These are phyloP conservation scores for Schizochytrium sp. DNA, from an alignment of 108 stramenopile genomes.

Conservation along the genomic window DNA sequence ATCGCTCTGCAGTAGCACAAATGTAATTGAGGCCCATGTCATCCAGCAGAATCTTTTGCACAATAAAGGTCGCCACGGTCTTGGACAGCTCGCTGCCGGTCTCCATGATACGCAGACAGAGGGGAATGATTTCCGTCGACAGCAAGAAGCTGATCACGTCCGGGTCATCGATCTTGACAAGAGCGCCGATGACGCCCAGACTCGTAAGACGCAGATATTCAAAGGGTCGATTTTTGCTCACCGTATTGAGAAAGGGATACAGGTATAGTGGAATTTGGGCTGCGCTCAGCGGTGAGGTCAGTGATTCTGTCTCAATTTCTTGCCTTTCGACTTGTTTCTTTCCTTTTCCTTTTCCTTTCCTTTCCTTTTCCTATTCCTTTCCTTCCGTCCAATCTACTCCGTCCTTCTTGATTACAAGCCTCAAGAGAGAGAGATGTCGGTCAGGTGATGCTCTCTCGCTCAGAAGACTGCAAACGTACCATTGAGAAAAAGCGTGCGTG, in stretches of 20 bases:
- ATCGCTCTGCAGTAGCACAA: conserved; percentile 97
- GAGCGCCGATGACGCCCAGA: conserved; percentile 93
- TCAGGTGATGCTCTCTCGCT: no score
- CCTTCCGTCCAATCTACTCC: no score
- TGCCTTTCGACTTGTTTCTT: no score
- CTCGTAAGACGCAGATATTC: conserved; percentile 93
- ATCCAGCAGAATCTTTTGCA: conserved; percentile 96
- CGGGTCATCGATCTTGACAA: conserved; percentile 92
- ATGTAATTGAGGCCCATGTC: conserved; percentile 91
- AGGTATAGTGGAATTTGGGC: conserved; percentile 96
- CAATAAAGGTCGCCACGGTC: conserved; percentile 90
- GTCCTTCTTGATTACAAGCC: no score
- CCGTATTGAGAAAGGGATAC: conserved; percentile 96
- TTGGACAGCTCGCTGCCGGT: conserved; percentile 89
- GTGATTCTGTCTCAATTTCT: no score
- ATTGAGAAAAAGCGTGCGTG: conserved; percentile 74
- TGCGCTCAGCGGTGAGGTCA: background rate
- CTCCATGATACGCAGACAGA: conserved; percentile 73
- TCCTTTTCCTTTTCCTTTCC: no score
- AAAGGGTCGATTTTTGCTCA: conserved; percentile 84
- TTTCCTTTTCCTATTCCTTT: no score
- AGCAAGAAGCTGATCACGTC: conserved; percentile 92
- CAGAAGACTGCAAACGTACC: background rate
- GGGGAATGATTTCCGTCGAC: conserved; percentile 77
- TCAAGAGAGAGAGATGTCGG: no score